These are phyloP conservation scores for Huiozyma naganishii DNA, from an alignment of 805 yeast genomes.

Conservation along the genomic window DNA sequence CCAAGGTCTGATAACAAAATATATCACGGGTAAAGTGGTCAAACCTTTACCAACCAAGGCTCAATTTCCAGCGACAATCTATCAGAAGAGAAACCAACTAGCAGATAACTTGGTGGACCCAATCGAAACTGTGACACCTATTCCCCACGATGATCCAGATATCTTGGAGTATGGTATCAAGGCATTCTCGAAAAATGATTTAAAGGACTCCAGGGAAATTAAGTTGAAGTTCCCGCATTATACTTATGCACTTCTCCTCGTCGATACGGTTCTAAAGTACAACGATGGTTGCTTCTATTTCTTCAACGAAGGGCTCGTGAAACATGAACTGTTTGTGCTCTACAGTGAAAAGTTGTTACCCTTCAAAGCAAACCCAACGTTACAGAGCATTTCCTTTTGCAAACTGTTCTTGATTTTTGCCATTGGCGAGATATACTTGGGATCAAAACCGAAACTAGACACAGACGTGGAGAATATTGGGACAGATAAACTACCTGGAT, in stretches of 20 bases:
- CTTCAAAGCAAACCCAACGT: constrained; percentile 8
- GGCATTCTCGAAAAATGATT: background rate
- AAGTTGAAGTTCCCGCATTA: constrained; percentile 46
- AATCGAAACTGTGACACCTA: background rate
- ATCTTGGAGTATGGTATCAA: background rate
- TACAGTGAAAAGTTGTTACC: constrained; percentile 32
- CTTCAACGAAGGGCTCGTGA: constrained; percentile 72
- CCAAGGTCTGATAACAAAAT: constrained; percentile 47
- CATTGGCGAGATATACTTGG: constrained; percentile 73
- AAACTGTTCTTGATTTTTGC: constrained; percentile 65
- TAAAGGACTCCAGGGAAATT: background rate
- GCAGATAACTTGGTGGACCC: background rate
- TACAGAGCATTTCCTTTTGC: constrained; percentile 75
- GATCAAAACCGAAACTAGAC: constrained; percentile 36
- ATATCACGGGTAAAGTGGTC: constrained; percentile 12
- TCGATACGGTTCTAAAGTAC: constrained; percentile 66
- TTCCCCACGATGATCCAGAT: too few species aligned
- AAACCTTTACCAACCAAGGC: constrained; percentile 9
- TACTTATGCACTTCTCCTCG: constrained; percentile 61
- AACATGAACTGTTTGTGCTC: constrained; percentile 50
- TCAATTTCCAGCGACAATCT: background rate
- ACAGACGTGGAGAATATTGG: background rate
- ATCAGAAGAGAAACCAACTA: background rate
- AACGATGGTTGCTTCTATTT: constrained; percentile 80
- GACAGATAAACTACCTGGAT: constrained; percentile 46